phyloP scores from a whole-genome alignment of 805 yeast species.

The Yamadazyma sp. region DNA sequence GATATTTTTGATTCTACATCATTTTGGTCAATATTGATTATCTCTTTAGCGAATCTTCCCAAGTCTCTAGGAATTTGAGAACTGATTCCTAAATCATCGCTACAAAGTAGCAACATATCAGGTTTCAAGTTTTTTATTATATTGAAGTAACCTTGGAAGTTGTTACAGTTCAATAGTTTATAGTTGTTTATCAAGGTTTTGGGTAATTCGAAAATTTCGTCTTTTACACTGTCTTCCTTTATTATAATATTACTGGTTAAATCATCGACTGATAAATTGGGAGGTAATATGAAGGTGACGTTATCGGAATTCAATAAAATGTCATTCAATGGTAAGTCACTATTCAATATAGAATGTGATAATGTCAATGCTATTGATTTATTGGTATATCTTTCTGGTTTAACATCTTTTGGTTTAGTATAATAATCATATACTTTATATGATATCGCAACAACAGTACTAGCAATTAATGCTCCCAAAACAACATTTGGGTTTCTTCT shows the following conservation, averaged over 20 bases:
- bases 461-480: slow-evolving; percentile 33
- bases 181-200: slow-evolving; percentile 27
- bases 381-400: slow-evolving; percentile 18
- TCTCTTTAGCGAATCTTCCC: slow-evolving; percentile 35
- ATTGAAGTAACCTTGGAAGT: slow-evolving; percentile 39
- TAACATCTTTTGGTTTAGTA: neutral
- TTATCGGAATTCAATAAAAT: slow-evolving; percentile 35
- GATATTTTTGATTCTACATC: slow-evolving; percentile 15
- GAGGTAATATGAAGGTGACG: slow-evolving; percentile 43
- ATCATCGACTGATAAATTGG: slow-evolving; percentile 39
- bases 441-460: slow-evolving; percentile 30
- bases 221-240: slow-evolving; percentile 1
- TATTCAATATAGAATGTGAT: slow-evolving; percentile 37
- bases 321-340: slow-evolving; percentile 36
- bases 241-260: slow-evolving; percentile 20
- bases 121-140: slow-evolving; percentile 39
- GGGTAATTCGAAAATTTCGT: slow-evolving; percentile 15
- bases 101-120: slow-evolving; percentile 38
- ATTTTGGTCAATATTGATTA: slow-evolving; percentile 22
- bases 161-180: slow-evolving; percentile 37
- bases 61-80: slow-evolving; percentile 29
- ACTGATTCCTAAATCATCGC: slow-evolving; percentile 39
- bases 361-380: slow-evolving; percentile 41
- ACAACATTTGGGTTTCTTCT: slow-evolving; percentile 26
- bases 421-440: slow-evolving; percentile 29